Evolutionary conservation across 345 rosid species (phyloP).

Genomic region (Pseudoturritis turrita): DNA sequence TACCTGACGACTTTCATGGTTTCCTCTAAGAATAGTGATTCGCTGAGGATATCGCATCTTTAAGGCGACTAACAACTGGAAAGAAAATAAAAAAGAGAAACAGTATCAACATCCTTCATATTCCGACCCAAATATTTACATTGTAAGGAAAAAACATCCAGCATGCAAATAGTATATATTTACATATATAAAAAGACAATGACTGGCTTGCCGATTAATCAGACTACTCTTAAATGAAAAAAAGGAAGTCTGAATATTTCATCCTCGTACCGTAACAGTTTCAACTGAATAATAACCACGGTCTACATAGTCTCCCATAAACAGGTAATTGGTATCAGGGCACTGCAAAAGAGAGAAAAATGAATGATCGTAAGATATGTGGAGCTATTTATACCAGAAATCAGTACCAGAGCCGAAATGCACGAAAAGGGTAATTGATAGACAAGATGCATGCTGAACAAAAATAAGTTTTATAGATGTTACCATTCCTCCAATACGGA

Average conservation of each 20-base stretch:
- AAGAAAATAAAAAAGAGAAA: slow-evolving; percentile 1
- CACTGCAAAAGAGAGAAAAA: slow-evolving; percentile 46
- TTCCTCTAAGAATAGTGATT: slow-evolving; percentile 95
- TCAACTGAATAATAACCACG: slow-evolving; percentile 98
- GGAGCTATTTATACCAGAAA: not conserved
- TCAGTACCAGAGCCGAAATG: not conserved
- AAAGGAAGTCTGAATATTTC: not conserved
- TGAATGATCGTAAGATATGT: not conserved
- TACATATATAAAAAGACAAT: not conserved
- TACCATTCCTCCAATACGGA: slow-evolving; percentile 96
- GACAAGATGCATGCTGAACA: not conserved
- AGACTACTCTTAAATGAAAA: not conserved
- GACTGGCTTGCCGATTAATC: not conserved
- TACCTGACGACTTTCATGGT: slow-evolving; percentile 99
- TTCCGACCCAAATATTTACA: not conserved
- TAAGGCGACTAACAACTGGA: slow-evolving; percentile 79
- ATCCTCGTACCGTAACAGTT: slow-evolving; percentile 73
- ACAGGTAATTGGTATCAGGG: slow-evolving; percentile 91
- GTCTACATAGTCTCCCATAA: slow-evolving; percentile 98
- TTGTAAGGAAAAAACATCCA: not conserved
- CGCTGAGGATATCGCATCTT: slow-evolving; percentile 86
- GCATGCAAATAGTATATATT: not conserved
- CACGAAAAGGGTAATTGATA: not conserved
- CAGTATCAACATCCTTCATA: not conserved
- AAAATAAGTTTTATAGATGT: not conserved